Conservation (phyloP, 495 filamentous ascomycete genomes). For the Penicillium pancosmium region DNA sequence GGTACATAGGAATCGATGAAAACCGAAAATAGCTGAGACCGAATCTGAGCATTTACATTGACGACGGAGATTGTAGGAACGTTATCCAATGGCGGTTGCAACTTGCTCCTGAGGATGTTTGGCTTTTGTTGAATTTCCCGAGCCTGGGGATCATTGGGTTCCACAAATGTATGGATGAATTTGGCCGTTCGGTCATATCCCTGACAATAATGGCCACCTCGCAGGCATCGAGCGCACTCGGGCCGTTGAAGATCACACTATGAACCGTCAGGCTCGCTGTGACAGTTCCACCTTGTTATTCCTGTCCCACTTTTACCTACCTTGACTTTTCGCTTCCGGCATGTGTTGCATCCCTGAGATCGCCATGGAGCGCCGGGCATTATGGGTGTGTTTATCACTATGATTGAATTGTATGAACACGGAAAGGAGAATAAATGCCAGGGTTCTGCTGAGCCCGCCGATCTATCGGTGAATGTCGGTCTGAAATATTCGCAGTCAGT, state of each 20-base stretch:
- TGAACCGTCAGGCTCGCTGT: background rate
- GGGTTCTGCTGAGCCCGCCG: too few species aligned
- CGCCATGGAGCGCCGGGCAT: constrained; percentile 16
- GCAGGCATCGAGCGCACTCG: constrained; percentile 18
- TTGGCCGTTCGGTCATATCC: constrained; percentile 14
- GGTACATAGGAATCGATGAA: constrained; percentile 22
- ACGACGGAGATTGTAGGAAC: constrained; percentile 6
- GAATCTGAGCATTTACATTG: constrained; percentile 22
- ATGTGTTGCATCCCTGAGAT: constrained; percentile 17
- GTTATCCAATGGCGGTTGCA: background rate
- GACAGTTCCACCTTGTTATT: background rate
- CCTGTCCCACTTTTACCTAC: background rate
- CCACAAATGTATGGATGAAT: constrained; percentile 17
- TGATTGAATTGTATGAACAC: background rate
- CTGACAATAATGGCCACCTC: constrained; percentile 16
- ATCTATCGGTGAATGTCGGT: too few species aligned
- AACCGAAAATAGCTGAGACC: constrained; percentile 19
- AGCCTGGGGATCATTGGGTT: background rate
- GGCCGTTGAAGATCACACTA: constrained; percentile 22
- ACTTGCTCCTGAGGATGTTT: background rate
- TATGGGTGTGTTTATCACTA: background rate
- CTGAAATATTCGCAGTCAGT: too few species aligned
- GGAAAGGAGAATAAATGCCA: background rate
- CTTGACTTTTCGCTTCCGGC: constrained; percentile 19
- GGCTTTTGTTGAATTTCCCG: background rate